A percentile compares a stretch with the other conserved stretches of the same genome.
Conservation (phyloP, 371 early-diverging fungal species). For the Thermomucor indicae-seudaticae region DNA sequence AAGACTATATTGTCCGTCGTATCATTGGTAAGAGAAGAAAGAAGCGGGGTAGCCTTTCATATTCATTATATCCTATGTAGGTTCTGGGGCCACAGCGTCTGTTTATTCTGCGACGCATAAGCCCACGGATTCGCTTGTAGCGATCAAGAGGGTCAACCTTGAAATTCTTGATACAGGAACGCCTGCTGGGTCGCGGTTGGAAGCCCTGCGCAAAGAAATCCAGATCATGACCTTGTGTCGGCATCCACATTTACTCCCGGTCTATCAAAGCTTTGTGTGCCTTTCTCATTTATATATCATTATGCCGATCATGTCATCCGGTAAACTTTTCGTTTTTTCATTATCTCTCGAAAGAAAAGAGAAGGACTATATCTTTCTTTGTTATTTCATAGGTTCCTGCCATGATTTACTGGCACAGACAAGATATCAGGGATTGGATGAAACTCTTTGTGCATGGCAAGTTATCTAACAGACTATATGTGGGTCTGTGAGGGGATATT, state of each 20-base stretch:
- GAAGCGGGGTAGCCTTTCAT: neutral
- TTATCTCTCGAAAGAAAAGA: too few species aligned
- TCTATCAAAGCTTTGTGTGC: constrained; percentile 64
- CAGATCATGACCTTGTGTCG: constrained; percentile 72
- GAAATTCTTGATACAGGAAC: constrained; percentile 17
- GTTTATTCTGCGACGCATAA: constrained; percentile 34
- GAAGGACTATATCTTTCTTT: too few species aligned
- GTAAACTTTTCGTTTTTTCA: too few species aligned
- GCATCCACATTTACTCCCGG: constrained; percentile 63
- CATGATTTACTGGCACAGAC: constrained; percentile 26
- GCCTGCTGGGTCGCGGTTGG: constrained; percentile 22
- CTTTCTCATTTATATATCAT: constrained; percentile 59
- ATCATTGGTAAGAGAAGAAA: constrained; percentile 6
- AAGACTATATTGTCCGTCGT: constrained; percentile 6
- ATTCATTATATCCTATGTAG: constrained; percentile 7
- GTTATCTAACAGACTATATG: too few species aligned
- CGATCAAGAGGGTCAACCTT: constrained; percentile 36
- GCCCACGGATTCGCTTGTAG: constrained; percentile 26
- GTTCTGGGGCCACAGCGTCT: constrained; percentile 38
- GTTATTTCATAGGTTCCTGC: constrained; percentile 31
- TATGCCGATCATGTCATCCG: constrained; percentile 65
- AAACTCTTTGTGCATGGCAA: constrained; percentile 32
- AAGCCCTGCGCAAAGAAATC: constrained; percentile 51
- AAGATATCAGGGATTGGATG: constrained; percentile 27
- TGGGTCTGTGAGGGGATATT: too few species aligned